Percentiles rank a stretch among this genome's conserved stretches.
Conservation (phyloP, 2,329 filamentous ascomycete species). For the Cladobotryum mycophilum region DNA sequence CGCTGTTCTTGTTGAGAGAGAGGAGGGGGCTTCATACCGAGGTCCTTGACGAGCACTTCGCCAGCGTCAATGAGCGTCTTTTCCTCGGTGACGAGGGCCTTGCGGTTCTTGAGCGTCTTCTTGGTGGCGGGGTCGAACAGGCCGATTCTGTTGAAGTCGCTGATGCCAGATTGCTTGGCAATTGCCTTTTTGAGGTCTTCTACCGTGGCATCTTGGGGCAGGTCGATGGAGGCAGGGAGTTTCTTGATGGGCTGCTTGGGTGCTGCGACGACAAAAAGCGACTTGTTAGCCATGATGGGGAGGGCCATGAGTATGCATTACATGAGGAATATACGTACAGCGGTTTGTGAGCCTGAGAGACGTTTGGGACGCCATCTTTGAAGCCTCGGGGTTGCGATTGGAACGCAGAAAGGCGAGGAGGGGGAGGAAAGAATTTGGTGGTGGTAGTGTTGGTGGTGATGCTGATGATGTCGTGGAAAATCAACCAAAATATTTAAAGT, state of each 20-base stretch:
- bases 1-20: too few species aligned
- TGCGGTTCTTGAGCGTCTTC: slow-evolving; percentile 58
- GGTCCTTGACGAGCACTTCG: slow-evolving; percentile 81
- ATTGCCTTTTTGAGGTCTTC: slow-evolving; percentile 54
- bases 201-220: slow-evolving; percentile 47
- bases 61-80: slow-evolving; percentile 41
- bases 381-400: background rate
- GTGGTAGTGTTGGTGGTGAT: too few species aligned
- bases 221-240: slow-evolving; percentile 45
- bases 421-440: background rate
- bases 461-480: background rate
- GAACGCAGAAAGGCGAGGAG: background rate
- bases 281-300: background rate
- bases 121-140: slow-evolving; percentile 54
- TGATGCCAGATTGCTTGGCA: slow-evolving; percentile 44
- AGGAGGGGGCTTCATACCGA: slow-evolving; percentile 56
- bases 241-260: slow-evolving; percentile 47
- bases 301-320: too few species aligned
- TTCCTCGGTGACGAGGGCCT: slow-evolving; percentile 45
- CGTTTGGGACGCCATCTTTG: slow-evolving; percentile 10
- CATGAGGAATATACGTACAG: slow-evolving; percentile 11
- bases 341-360: slow-evolving; percentile 18
- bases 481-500: too few species aligned
- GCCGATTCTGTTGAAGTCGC: slow-evolving; percentile 56
- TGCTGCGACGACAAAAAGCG: slow-evolving; percentile 22